Evolutionary conservation across 108 stramenopile genomes (phyloP), one percentile per base, ranked within the genome.

Genomic region (Pseudonitzschia multiseries): DNA sequence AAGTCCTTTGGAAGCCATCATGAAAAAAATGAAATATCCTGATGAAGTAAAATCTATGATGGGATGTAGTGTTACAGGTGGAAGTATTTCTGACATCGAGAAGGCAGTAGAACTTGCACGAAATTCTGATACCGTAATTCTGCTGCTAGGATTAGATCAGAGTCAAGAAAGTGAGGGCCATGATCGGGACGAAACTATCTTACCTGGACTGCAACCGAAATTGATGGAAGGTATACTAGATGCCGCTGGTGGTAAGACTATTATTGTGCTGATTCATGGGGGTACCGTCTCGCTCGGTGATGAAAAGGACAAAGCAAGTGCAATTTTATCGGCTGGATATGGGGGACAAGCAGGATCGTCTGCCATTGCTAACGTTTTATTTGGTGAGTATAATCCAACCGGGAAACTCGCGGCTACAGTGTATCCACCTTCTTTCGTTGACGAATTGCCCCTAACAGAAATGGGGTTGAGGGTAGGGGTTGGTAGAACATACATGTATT

Each of bases 401-500:
- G 86, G 83, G n/a, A 75, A 77, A 71, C 70, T 87, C 5, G 62
- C 79, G 4, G 69, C 80, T 13, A 87, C 83, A 4, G 69, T 82
- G 48, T 84, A 87, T 71, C 74, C 80, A 20, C 52, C 75, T 8
- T 62, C 63, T 14, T 84, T 69, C 71, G 73, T 73, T 4, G 48
- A 84, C 22, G 62, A 79, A 57, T 50, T 86, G 24, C 75, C 74
- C 40, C 51, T 83, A 43, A 75, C 64, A 40, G 78, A 83, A 68
- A 83, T 83, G 83, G 68, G 77, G 24, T 60, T 87, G 68, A 67
- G 61, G 20, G 57, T 68, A n/a, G 72, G 80, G 28, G 79, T 80
- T 0, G 86, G 86, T 26, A 53, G 86, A 42, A 83, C 86, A 0
- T 67, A 87, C 52, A 71, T 78, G 67, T 87, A 82, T 57, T 84